A percentile compares a stretch with the other conserved stretches of the same genome.
Evolutionary conservation across 2,329 filamentous ascomycete species (phyloP).

Genomic region (Parastagonospora avenae): DNA sequence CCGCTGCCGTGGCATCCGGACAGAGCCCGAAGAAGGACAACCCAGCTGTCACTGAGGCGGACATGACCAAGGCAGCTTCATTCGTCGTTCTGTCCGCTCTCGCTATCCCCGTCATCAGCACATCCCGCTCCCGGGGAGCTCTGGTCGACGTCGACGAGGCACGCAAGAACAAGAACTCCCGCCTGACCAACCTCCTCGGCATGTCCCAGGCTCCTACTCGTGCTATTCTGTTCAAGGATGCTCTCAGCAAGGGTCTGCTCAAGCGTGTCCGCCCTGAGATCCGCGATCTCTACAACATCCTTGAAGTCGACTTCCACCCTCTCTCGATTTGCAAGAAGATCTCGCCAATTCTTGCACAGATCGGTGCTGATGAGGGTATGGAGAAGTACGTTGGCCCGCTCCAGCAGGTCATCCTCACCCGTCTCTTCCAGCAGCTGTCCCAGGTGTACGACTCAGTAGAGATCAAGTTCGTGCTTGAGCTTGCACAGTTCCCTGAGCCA

Average conservation of each 20-base stretch:
- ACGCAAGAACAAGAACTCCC: slow-evolving; percentile 98
- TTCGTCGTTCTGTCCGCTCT: slow-evolving; percentile 94
- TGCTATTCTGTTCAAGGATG: slow-evolving; percentile 91
- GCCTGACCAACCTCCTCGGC: slow-evolving; percentile 91
- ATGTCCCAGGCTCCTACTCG: slow-evolving; percentile 91
- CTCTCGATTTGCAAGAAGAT: slow-evolving; percentile 99
- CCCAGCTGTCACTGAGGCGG: slow-evolving; percentile 83
- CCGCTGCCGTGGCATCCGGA: slow-evolving; percentile 78
- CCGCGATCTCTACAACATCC: slow-evolving; percentile 94
- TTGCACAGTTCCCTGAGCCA: slow-evolving; percentile 94
- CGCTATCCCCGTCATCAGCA: slow-evolving; percentile 99
- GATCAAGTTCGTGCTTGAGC: slow-evolving; percentile 87
- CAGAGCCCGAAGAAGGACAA: slow-evolving; percentile 94
- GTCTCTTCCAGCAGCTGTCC: slow-evolving; percentile 97
- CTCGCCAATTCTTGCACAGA: slow-evolving; percentile 91
- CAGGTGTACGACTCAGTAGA: slow-evolving; percentile 99
- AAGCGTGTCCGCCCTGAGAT: slow-evolving; percentile 94
- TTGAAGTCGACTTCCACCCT: slow-evolving; percentile 98
- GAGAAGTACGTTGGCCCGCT: slow-evolving; percentile 94
- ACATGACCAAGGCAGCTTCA: slow-evolving; percentile 91
- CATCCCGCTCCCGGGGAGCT: slow-evolving; percentile 90
- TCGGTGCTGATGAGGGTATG: slow-evolving; percentile 93
- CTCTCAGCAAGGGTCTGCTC: slow-evolving; percentile 90
- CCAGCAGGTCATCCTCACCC: slow-evolving; percentile 97
- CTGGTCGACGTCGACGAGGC: slow-evolving; percentile 97